phyloP scores from a whole-genome alignment of 805 yeast genomes.

The Limtongia smithiae region DNA sequence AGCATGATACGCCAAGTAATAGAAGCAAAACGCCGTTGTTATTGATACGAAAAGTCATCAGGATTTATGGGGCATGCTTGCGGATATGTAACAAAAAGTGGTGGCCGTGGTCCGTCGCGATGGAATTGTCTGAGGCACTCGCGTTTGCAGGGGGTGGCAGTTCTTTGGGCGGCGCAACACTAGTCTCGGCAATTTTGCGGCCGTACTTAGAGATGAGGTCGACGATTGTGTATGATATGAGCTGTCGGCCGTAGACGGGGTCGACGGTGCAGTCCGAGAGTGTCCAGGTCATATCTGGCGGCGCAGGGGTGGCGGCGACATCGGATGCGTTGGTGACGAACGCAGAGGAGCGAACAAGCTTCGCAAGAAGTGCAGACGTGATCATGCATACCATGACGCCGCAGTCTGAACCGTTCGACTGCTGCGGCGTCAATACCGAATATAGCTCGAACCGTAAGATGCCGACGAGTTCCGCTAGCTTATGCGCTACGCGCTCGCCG shows the following conservation, averaged over 20 bases:
- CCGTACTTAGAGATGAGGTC: slow-evolving; percentile 22
- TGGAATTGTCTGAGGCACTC: no score
- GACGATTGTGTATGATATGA: slow-evolving; percentile 22
- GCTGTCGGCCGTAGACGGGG: slow-evolving; percentile 18
- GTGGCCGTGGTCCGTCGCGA: no score
- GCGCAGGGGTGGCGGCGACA: background rate
- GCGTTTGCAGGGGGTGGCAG: no score
- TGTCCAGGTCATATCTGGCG: slow-evolving; percentile 5
- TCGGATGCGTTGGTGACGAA: no score
- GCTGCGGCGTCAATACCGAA: slow-evolving; percentile 23
- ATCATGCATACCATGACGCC: slow-evolving; percentile 31
- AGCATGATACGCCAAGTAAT: no score
- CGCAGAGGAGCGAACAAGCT: slow-evolving; percentile 6
- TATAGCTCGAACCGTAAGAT: background rate
- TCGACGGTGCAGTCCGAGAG: slow-evolving; percentile 1
- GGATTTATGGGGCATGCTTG: no score
- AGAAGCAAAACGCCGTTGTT: no score
- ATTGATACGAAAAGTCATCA: no score
- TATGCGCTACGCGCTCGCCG: slow-evolving; percentile 37
- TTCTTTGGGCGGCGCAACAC: no score
- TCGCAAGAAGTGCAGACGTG: slow-evolving; percentile 21
- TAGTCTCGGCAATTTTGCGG: slow-evolving; percentile 9
- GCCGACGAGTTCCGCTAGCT: slow-evolving; percentile 34
- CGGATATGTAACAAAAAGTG: no score
- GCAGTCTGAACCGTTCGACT: slow-evolving; percentile 30